Evolutionary conservation across 306 rosid species (phyloP).

Genomic region (Glycyrrhiza uralensis): DNA sequence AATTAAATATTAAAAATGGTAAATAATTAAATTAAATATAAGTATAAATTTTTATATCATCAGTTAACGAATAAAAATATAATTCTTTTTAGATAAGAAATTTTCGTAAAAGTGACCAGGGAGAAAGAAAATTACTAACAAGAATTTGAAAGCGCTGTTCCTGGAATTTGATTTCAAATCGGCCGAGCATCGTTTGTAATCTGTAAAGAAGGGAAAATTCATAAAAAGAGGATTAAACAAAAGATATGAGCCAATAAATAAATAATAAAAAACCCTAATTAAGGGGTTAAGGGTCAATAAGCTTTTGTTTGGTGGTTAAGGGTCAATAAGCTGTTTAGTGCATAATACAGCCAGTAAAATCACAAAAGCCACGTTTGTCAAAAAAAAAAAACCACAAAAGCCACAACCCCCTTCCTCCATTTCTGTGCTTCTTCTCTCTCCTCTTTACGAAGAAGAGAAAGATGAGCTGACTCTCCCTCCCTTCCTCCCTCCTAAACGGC

Average conservation of each 20-base stretch:
- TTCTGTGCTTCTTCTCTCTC: neutral
- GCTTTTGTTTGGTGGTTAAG: slow-evolving; percentile 23
- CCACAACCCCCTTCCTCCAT: slow-evolving; percentile 1
- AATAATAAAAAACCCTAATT: slow-evolving; percentile 26
- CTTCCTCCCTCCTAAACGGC: slow-evolving; percentile 37
- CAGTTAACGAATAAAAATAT: too few relatives aligned
- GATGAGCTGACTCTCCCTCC: slow-evolving; percentile 22
- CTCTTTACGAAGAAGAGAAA: neutral
- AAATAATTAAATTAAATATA: too few relatives aligned
- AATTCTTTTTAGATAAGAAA: too few relatives aligned
- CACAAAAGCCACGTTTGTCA: neutral
- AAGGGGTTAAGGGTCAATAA: slow-evolving; percentile 47
- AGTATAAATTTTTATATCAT: too few relatives aligned
- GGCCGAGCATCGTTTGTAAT: too few relatives aligned
- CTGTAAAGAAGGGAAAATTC: neutral
- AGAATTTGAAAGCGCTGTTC: too few relatives aligned
- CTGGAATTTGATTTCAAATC: too few relatives aligned
- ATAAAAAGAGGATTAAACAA: slow-evolving; percentile 14
- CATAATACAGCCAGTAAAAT: neutral
- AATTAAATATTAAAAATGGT: too few relatives aligned
- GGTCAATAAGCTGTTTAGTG: slow-evolving; percentile 37
- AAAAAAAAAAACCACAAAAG: neutral
- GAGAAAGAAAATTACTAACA: too few relatives aligned
- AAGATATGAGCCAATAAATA: slow-evolving; percentile 23
- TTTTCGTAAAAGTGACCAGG: too few relatives aligned